phyloP scores from a whole-genome alignment of 164 flowering plant species.

The Umbilicus rupestris region DNA sequence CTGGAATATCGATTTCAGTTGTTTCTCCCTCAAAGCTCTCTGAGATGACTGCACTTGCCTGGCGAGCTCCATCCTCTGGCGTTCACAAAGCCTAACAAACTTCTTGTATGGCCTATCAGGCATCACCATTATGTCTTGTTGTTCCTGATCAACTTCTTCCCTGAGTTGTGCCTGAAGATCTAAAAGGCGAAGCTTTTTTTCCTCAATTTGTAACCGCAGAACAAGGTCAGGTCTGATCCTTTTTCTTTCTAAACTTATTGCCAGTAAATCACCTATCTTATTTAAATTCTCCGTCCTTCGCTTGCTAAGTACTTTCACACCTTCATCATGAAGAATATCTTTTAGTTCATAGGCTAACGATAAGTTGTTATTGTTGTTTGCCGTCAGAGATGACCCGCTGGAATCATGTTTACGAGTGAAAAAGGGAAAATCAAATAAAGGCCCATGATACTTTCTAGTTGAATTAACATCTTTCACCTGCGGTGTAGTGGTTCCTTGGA shows the following conservation, averaged over 20 bases:
- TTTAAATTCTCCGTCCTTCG: conserved; percentile 72
- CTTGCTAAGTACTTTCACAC: conserved; percentile 56
- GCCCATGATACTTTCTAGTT: conserved; percentile 85
- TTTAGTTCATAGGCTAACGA: conserved; percentile 72
- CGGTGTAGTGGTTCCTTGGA: conserved; percentile 31
- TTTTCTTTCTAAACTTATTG: conserved; percentile 86
- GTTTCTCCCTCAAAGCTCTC: conserved; percentile 82
- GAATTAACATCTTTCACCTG: conserved; percentile 60
- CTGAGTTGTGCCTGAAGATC: conserved; percentile 80
- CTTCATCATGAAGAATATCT: conserved; percentile 79
- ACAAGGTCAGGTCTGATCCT: conserved; percentile 94
- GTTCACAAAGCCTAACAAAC: conserved; percentile 89
- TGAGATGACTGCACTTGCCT: conserved; percentile 86
- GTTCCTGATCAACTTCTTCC: conserved; percentile 90
- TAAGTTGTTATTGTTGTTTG: conserved; percentile 50
- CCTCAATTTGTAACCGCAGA: conserved; percentile 81
- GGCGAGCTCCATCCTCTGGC: conserved; percentile 75
- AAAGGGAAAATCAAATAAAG: conserved; percentile 87
- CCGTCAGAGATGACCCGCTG: conserved; percentile 43
- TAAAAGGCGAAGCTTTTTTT: conserved; percentile 68
- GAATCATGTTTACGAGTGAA: conserved; percentile 88
- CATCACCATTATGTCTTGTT: conserved; percentile 96
- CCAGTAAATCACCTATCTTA: conserved; percentile 69
- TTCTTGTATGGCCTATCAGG: conserved; percentile 91
- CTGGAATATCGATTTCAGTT: conserved; percentile 75